Base-by-base conservation (phyloP, 2,329 filamentous ascomycete species). In the Westerdykella ornata region DNA sequence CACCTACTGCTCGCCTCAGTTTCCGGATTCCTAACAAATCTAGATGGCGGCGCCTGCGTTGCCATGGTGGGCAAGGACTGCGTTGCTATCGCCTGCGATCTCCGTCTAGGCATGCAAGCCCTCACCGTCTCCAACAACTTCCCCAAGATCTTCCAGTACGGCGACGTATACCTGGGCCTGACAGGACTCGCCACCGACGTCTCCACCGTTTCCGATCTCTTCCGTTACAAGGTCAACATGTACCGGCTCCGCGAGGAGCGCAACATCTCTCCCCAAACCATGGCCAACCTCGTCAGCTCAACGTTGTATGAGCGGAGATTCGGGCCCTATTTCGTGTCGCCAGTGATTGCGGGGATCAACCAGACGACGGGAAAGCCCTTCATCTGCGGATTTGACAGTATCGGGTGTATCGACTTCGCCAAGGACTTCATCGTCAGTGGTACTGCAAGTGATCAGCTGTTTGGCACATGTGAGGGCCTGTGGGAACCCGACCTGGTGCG, bases 151-250 rank as follows among this genome's bases (percentile, higher is more conserved):
- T 97, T 97, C 81, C 82, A 84, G 70, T 97, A 94, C 77, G 88
- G 88, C 53, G 87, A 90, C 63, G 87, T 92, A 59, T 96, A 94
- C 72, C 85, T 98, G 28, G 92, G 92, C 42, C 82, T 98, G 47
- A 97, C 92, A 4, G 92, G 92, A 42, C 85, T 98, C 38, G 92
- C 92, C 47, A 98, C 92, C 57, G 92, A 98, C 68, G 88, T 98
- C 52, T 80, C 80, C 52, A 97, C 90, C 56, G 90, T 98, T 56
- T 85, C 84, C 59, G 90, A 98, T 72, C 84, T 97, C 55, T 94
- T 98, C 80, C 88, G 92, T 65, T 97, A 95, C 82, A 98, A 98
- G 78, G 88, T 94, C 69, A 98, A 98, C 80, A 94, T 98, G 86
- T 98, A 98, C 80, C 86, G 92, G 53, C 81, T 98, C 62, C 87